Conservation (phyloP, 2,329 filamentous ascomycete genomes). For the Penicillium concentricum region DNA sequence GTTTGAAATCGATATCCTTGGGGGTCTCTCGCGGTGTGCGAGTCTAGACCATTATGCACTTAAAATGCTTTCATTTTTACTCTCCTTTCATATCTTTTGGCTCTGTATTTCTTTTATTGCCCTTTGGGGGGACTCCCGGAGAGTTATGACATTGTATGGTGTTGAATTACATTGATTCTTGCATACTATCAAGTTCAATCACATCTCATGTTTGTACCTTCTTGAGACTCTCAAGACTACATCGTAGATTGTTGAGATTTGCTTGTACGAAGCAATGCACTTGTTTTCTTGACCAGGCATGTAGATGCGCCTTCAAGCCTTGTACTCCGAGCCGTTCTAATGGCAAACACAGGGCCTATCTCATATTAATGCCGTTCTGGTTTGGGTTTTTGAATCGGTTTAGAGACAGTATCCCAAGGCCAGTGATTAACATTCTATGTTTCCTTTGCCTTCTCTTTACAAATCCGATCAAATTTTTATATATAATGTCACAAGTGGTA, state of each 20-base stretch:
- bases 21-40: conserved; percentile 31
- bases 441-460: not conserved
- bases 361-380: not conserved
- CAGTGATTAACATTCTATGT: not conserved
- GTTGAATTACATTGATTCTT: conserved; percentile 8
- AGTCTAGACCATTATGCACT: conserved; percentile 34
- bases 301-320: not conserved
- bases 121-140: conserved; percentile 16
- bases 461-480: not conserved
- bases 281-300: not conserved
- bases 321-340: not conserved
- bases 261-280: not conserved
- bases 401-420: not conserved
- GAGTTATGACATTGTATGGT: conserved; percentile 17
- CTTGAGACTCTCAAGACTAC: not conserved
- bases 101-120: conserved; percentile 12
- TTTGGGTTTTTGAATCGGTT: not conserved
- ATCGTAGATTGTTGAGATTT: not conserved
- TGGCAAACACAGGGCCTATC: not conserved
- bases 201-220: conserved; percentile 12
- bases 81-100: conserved; percentile 5
- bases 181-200: conserved; percentile 17
- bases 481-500: too few species aligned
- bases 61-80: conserved; percentile 25
- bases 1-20: conserved; percentile 30